phyloP scores from a whole-genome alignment of 805 yeast species.

The Saccharomycopsis sp. region DNA sequence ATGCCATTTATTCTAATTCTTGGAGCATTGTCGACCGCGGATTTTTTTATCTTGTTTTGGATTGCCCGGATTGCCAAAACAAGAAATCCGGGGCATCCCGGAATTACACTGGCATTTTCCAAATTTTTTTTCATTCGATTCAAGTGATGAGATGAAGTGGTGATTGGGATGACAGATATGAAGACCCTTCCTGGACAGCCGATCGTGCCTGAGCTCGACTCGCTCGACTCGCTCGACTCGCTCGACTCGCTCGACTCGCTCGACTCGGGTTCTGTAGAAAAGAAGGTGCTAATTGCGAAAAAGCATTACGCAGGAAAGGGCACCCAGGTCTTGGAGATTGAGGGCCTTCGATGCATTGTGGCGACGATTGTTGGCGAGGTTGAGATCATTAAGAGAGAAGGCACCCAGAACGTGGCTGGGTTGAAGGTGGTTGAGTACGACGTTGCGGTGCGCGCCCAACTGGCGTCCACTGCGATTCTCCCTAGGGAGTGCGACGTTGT shows the following conservation, averaged over 20 bases:
- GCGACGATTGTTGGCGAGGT: conserved; percentile 11
- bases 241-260: neutral
- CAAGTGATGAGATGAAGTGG: too few relatives aligned
- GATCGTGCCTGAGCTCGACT: conserved; percentile 15
- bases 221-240: neutral
- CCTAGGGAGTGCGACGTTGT: conserved; percentile 85
- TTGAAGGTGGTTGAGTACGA: conserved; percentile 1
- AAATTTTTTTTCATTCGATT: too few relatives aligned
- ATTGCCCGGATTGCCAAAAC: too few relatives aligned
- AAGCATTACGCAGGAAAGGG: conserved; percentile 16
- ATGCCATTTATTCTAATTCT: too few relatives aligned
- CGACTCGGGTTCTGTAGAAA: neutral
- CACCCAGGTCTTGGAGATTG: conserved; percentile 5
- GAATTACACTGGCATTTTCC: too few relatives aligned
- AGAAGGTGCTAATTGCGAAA: conserved; percentile 1
- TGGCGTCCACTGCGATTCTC: conserved; percentile 25
- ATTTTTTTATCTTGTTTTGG: too few relatives aligned
- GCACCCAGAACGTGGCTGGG: neutral
- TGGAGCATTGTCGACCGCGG: too few relatives aligned
- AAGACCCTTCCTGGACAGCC: conserved; percentile 21
- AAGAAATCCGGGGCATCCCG: too few relatives aligned
- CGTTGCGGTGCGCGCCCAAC: neutral
- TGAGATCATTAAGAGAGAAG: neutral
- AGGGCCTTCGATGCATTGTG: neutral
- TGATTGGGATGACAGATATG: too few relatives aligned